Base-by-base conservation (phyloP, 2,329 filamentous ascomycete species). In the Fusarium poae region DNA sequence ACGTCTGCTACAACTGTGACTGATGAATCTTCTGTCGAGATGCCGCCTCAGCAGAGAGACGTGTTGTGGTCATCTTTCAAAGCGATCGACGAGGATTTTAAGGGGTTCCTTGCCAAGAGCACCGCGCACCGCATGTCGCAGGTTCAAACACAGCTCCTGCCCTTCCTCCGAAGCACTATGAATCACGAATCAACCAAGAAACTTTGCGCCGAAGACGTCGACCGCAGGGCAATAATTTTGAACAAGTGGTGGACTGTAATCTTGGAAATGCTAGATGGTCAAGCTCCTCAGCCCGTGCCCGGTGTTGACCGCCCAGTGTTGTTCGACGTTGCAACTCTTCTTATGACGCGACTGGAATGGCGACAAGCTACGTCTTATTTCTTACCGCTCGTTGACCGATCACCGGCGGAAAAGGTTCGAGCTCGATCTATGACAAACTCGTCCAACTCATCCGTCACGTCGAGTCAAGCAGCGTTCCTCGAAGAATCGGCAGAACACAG, bases 281-380 rank as follows among this genome's bases (percentile, higher is more conserved):
- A 87, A 8, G 69, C 80, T 57, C 79, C 84, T 50, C 91, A 93
- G 73, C 90, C 91, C 5, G 89, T 97, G 16, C 89, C 93, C 2
- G 92, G 92, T 13, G 90, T 93, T n/a, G 94, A 97, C 74, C 86
- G 93, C 32, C 92, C 93, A 1, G 86, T 89, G 4, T 88, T 97
- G 43, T 85, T 97, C 32, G 94, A 97, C 75, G 91, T 89, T 7
- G 86, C 92, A 23, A 89, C 91, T 49, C 88, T 91, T 54, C 89
- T 97, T 75, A 97, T 97, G 94, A 91, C 91, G 79, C 88, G 94
- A 46, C 89, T 91, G 0, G 94, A 97, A 80, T 97, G 94, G 94
- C 89, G 92, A 65, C 84, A 91, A 54, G 86, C 89, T 27, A 91
- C 91, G 1, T 89, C 89, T 6, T 87, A 85, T 21, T 90, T 92